phyloP scores from a whole-genome alignment of 441 rosid species.

The Adansonia madagascariensis region DNA sequence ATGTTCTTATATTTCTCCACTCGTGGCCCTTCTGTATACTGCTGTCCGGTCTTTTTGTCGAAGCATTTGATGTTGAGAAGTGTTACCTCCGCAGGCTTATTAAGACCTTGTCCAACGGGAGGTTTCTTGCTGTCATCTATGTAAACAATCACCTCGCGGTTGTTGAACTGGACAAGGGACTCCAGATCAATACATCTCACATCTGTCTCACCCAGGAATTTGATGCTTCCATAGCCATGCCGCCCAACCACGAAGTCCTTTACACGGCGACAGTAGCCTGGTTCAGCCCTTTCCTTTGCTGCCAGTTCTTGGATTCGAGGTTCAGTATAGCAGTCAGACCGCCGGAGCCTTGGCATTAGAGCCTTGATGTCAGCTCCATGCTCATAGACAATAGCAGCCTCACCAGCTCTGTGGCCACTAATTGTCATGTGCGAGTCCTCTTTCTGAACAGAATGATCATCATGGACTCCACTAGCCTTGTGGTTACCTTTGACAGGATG shows the following conservation, averaged over 20 bases:
- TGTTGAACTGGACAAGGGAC: conserved; percentile 76
- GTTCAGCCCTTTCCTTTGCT: conserved; percentile 83
- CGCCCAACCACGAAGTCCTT: conserved; percentile 87
- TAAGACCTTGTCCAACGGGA: conserved; percentile 89
- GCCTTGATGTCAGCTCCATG: conserved; percentile 90
- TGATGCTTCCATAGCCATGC: conserved; percentile 84
- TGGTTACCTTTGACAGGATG: conserved; percentile 45
- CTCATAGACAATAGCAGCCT: conserved; percentile 88
- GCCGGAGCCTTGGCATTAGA: conserved; percentile 78
- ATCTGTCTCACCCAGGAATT: conserved; percentile 86
- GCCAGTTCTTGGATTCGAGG: conserved; percentile 91
- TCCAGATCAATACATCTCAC: conserved; percentile 83
- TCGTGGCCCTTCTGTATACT: conserved; percentile 65
- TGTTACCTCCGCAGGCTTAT: conserved; percentile 90
- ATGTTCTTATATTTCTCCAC: conserved; percentile 74
- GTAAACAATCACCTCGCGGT: conserved; percentile 91
- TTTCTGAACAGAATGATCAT: conserved; percentile 51
- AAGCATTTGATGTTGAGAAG: conserved; percentile 90
- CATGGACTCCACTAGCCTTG: conserved; percentile 57
- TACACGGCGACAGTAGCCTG: conserved; percentile 73
- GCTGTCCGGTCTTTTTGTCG: conserved; percentile 74
- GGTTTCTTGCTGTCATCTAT: conserved; percentile 90
- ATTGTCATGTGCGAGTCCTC: conserved; percentile 64
- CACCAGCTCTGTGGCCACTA: conserved; percentile 80
- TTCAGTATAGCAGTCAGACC: conserved; percentile 83